Percentiles rank a stretch among this genome's conserved stretches.
phyloP scores from a whole-genome alignment of 2,329 filamentous ascomycete species.

The Berkeleyomyces basicola region DNA sequence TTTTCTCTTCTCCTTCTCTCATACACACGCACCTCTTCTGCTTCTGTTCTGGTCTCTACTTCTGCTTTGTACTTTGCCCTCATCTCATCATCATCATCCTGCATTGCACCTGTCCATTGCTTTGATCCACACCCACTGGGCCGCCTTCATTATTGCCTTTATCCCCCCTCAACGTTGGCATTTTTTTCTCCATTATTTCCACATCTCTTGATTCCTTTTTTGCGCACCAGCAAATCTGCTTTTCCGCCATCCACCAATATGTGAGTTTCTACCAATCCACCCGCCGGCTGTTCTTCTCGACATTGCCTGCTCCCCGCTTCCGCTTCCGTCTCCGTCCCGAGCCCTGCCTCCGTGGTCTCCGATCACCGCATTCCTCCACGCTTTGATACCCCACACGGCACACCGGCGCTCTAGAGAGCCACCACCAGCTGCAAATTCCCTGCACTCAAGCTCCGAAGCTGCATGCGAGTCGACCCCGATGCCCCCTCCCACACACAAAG shows the following conservation, averaged over 20 bases:
- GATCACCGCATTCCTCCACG: too few species aligned
- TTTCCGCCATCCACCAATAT: neutral
- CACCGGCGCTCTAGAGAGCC: too few species aligned
- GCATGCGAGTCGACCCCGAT: too few species aligned
- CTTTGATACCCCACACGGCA: too few species aligned
- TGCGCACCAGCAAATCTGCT: neutral
- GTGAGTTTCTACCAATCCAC: neutral
- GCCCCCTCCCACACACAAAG: too few species aligned
- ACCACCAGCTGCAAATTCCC: too few species aligned
- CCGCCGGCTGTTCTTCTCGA: neutral
- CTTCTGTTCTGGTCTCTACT: neutral
- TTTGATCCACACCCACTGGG: constrained; percentile 2
- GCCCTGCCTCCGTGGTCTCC: too few species aligned
- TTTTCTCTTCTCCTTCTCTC: neutral
- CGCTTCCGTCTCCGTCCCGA: neutral
- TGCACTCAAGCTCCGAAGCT: too few species aligned
- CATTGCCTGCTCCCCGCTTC: neutral
- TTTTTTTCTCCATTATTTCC: neutral
- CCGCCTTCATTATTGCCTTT: neutral
- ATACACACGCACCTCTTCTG: neutral
- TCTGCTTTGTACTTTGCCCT: neutral
- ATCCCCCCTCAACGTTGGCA: neutral
- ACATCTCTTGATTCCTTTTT: constrained; percentile 1
- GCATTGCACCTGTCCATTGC: constrained; percentile 10
- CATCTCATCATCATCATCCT: constrained; percentile 9